Evolutionary conservation across 768 basidiomycete genomes (phyloP), one percentile per base, ranked within the genome.

Genomic region (Crassisporium funariophilum): DNA sequence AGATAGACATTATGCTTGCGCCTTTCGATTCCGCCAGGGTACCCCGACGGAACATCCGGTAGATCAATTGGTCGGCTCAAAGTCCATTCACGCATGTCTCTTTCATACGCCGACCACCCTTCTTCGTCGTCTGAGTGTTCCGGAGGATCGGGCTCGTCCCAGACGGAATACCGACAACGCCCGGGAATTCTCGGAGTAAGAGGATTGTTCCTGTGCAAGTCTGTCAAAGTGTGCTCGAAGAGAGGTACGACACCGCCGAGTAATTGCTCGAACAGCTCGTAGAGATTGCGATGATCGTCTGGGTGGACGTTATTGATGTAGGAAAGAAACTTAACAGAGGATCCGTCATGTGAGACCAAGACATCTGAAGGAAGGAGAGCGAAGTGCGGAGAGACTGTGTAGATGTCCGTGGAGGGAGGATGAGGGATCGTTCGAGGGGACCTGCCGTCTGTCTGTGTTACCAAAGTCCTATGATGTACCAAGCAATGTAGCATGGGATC

Each of bases 261-360:
- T 20, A 73, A 53, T 13, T 45, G 45, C 46, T 67, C 61, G 6
- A 78, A 56, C 12, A 57, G 59, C 19, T 34, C 13, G 53, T 75
- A 74, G 10, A 72, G 57, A 13, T 49, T 20, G 12, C 31, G 35
- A 44, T 69, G 52, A 11, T 43, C 34, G 4, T 56, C 51, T 5
- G 71, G 74, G 47, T 78, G 60, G 16, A 82, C 59, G 47, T 79
- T 77, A 58, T 80, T 81, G 65, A 82, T 79, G 59, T 82, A 82
- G 2, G 77, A 76, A 7, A 63, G 50, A 41, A 77, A 71, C 46
- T 59, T 60, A 13, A 60, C 59, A 2, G 60, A 58, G 4, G 43
- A 41, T 11, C 66, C 64, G 9, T 62, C 41, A 5, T 58, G 35
- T 9, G 71, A 68, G 10, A 79, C 57, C 31, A 49, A 59, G 15